phyloP scores from a whole-genome alignment of 352 stramenopile species.

The Pythium aquatile region DNA sequence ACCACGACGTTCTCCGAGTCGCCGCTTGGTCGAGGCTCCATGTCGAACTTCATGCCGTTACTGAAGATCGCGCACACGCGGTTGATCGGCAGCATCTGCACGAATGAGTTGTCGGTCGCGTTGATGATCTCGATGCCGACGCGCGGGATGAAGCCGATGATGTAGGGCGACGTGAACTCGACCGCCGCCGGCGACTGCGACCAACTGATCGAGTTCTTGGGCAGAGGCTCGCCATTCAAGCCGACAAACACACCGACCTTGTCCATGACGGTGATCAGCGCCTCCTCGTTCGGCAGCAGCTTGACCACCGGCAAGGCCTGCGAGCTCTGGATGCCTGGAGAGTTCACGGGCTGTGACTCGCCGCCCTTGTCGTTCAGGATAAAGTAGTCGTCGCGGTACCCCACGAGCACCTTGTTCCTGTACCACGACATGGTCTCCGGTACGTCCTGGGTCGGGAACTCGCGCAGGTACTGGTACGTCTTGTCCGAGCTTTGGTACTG shows the following conservation, averaged over 20 bases:
- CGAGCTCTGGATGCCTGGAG: slow-evolving; percentile 59
- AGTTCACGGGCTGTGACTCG: slow-evolving; percentile 70
- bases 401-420: slow-evolving; percentile 84
- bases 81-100: slow-evolving; percentile 71
- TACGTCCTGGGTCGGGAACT: slow-evolving; percentile 72
- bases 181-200: slow-evolving; percentile 65
- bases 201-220: slow-evolving; percentile 85
- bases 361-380: slow-evolving; percentile 84
- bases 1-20: slow-evolving; percentile 82
- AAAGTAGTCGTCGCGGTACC: slow-evolving; percentile 72
- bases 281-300: slow-evolving; percentile 83
- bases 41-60: slow-evolving; percentile 91
- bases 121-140: slow-evolving; percentile 85
- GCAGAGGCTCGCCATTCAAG: slow-evolving; percentile 74
- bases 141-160: slow-evolving; percentile 70
- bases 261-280: slow-evolving; percentile 79
- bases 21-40: slow-evolving; percentile 71
- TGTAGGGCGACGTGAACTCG: slow-evolving; percentile 78
- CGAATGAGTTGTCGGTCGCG: slow-evolving; percentile 61
- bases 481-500: slow-evolving; percentile 84
- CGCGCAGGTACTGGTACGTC: slow-evolving; percentile 71
- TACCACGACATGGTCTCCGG: slow-evolving; percentile 86
- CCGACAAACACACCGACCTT: slow-evolving; percentile 79
- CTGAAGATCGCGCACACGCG: slow-evolving; percentile 74
- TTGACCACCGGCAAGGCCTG: slow-evolving; percentile 75